Evolutionary conservation across 495 filamentous ascomycete genomes (phyloP).

Genomic region (Alectoria sarmentosa): DNA sequence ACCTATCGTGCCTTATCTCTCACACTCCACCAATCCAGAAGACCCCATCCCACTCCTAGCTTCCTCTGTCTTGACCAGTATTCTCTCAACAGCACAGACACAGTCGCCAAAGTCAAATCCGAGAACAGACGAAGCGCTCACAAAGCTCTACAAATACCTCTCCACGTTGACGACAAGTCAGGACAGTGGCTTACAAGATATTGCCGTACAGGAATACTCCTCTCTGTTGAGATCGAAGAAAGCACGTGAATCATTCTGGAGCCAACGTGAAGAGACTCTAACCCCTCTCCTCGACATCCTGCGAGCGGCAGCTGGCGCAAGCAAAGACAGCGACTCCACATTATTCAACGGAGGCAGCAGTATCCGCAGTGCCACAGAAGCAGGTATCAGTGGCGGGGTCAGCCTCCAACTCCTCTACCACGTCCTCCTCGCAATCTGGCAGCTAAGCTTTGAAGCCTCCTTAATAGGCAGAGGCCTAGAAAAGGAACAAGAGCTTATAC

Average conservation of each 20-base stretch:
- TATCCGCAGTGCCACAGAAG: slow-evolving; percentile 50
- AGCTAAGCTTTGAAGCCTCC: slow-evolving; percentile 84
- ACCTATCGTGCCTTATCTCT: slow-evolving; percentile 78
- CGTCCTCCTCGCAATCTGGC: slow-evolving; percentile 87
- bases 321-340: slow-evolving; percentile 58
- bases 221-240: slow-evolving; percentile 68
- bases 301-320: slow-evolving; percentile 63
- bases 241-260: slow-evolving; percentile 83
- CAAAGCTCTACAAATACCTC: slow-evolving; percentile 81
- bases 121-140: slow-evolving; percentile 67
- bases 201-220: slow-evolving; percentile 88
- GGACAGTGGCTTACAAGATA: slow-evolving; percentile 87
- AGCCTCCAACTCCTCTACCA: slow-evolving; percentile 93
- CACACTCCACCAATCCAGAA: slow-evolving; percentile 70
- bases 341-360: slow-evolving; percentile 55
- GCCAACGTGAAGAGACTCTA: slow-evolving; percentile 73
- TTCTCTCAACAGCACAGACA: slow-evolving; percentile 66
- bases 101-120: slow-evolving; percentile 45
- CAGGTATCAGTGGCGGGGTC: slow-evolving; percentile 68
- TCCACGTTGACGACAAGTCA: slow-evolving; percentile 69
- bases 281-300: slow-evolving; percentile 77
- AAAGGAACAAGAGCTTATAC: slow-evolving; percentile 87
- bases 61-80: slow-evolving; percentile 74
- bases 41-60: slow-evolving; percentile 85
- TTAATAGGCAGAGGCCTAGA: slow-evolving; percentile 81